phyloP scores from a whole-genome alignment of 2,329 filamentous ascomycete species.

The Orbilia javanica region DNA sequence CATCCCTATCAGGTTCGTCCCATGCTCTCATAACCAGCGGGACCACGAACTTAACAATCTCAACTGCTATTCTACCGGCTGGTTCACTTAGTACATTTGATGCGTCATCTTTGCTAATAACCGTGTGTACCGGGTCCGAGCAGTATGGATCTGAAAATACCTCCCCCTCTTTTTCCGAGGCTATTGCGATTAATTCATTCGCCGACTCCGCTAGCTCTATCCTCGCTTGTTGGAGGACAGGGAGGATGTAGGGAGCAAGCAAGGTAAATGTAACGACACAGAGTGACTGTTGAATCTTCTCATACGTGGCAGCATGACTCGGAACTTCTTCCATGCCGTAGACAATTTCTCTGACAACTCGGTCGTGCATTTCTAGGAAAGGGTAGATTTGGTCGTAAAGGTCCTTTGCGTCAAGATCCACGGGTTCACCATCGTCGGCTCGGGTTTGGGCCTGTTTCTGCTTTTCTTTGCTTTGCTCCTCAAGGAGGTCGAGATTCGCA shows the following conservation, averaged over 20 bases:
- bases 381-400: conserved; percentile 88
- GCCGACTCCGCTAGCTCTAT: conserved; percentile 47
- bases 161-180: conserved; percentile 62
- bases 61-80: conserved; percentile 84
- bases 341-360: conserved; percentile 82
- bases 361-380: conserved; percentile 89
- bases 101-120: conserved; percentile 96
- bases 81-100: conserved; percentile 88
- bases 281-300: conserved; percentile 87
- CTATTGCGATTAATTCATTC: conserved; percentile 46
- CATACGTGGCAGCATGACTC: conserved; percentile 67
- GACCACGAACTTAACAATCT: conserved; percentile 84
- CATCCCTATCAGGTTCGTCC: conserved; percentile 85
- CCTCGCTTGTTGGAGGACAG: conserved; percentile 64
- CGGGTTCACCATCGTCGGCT: conserved; percentile 79
- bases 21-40: conserved; percentile 84
- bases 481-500: conserved; percentile 77
- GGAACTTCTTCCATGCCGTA: conserved; percentile 87
- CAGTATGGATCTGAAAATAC: conserved; percentile 75
- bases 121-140: conserved; percentile 90
- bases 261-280: conserved; percentile 92
- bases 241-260: conserved; percentile 87
- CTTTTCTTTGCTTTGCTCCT: conserved; percentile 78
- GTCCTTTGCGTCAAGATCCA: conserved; percentile 79
- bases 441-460: conserved; percentile 65